Conservation (phyloP, 306 rosid species). For the Inga leiocalycina region DNA sequence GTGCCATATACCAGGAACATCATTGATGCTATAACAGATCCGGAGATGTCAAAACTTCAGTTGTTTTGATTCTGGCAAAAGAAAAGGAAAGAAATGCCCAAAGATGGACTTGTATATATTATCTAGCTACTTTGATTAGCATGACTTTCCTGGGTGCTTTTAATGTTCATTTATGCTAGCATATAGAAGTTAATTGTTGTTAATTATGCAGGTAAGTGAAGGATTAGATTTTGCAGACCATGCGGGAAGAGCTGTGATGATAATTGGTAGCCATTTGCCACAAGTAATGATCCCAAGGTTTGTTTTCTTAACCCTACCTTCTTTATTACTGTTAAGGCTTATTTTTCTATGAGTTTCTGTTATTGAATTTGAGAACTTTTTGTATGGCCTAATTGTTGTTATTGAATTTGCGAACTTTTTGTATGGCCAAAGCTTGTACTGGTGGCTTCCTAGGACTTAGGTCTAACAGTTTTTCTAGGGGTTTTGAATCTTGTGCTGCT, state of each 20-base stretch:
- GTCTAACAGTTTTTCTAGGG: background rate
- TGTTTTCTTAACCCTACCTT: slow-evolving; percentile 17
- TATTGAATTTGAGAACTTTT: slow-evolving; percentile 16
- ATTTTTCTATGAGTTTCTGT: slow-evolving; percentile 21
- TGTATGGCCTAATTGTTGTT: background rate
- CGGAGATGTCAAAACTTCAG: background rate
- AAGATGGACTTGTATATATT: background rate
- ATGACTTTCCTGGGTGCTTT: slow-evolving; percentile 17
- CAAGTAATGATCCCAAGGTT: slow-evolving; percentile 89
- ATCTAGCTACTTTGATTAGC: background rate
- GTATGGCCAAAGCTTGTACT: background rate
- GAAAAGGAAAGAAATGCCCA: background rate
- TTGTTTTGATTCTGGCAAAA: background rate
- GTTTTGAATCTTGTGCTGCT: background rate
- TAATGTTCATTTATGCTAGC: slow-evolving; percentile 25
- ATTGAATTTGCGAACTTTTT: background rate
- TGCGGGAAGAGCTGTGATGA: slow-evolving; percentile 93
- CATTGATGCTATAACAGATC: background rate
- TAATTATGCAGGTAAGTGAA: slow-evolving; percentile 81
- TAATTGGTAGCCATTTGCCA: slow-evolving; percentile 92
- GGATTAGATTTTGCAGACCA: slow-evolving; percentile 97
- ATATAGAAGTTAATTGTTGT: slow-evolving; percentile 23
- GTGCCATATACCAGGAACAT: slow-evolving; percentile 2
- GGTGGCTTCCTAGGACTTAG: background rate
- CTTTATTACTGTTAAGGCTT: slow-evolving; percentile 17